A percentile compares a stretch with the other conserved stretches of the same genome.
phyloP scores from a whole-genome alignment of 2,329 filamentous ascomycete genomes.

The Cercospora janseana region DNA sequence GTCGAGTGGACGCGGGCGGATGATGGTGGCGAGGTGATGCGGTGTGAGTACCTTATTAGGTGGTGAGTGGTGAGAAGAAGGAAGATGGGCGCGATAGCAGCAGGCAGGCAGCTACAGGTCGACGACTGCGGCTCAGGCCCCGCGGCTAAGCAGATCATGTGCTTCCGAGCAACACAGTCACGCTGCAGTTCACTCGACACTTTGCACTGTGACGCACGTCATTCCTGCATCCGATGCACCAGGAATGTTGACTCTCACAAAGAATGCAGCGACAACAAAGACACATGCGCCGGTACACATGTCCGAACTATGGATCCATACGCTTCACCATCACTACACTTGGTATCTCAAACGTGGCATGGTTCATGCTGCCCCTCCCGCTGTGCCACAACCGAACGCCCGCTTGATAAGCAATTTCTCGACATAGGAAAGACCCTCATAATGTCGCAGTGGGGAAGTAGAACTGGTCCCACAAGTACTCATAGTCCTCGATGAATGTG shows the following conservation, averaged over 20 bases:
- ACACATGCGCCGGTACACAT: no score
- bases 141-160: constrained; percentile 8
- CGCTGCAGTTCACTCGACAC: not conserved
- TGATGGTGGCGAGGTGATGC: constrained; percentile 14
- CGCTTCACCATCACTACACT: no score
- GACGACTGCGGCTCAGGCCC: no score
- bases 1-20: not conserved
- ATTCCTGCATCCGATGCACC: no score
- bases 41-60: constrained; percentile 20
- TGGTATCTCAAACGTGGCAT: no score
- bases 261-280: no score
- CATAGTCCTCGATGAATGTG: constrained; percentile 89
- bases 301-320: no score
- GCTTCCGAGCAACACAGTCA: not conserved
- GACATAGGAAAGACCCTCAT: constrained; percentile 33
- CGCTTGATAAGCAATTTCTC: constrained; percentile 15
- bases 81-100: no score
- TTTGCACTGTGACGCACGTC: no score
- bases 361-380: constrained; percentile 7
- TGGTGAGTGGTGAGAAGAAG: not conserved
- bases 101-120: no score
- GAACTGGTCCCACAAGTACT: constrained; percentile 97
- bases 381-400: constrained; percentile 14
- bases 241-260: no score
- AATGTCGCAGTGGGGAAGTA: constrained; percentile 73